These are phyloP conservation scores for Hymenoscyphus salicellus DNA, from an alignment of 2,329 filamentous ascomycete genomes.

Conservation along the genomic window DNA sequence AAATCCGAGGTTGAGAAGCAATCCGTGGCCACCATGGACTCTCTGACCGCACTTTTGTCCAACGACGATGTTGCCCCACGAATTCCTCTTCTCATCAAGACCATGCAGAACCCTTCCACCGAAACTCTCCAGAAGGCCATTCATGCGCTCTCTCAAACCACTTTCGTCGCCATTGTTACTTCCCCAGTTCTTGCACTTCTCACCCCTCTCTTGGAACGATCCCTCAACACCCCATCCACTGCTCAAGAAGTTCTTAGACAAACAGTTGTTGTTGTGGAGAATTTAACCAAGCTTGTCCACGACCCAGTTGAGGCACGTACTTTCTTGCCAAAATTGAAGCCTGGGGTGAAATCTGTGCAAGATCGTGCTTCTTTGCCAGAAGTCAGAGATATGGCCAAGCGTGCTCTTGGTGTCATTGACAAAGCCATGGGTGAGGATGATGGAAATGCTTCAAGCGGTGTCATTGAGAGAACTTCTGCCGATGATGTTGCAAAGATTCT, in stretches of 20 bases:
- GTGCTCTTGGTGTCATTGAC: slow-evolving; percentile 82
- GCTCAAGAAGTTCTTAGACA: slow-evolving; percentile 92
- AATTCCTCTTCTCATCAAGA: slow-evolving; percentile 87
- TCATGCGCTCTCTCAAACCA: slow-evolving; percentile 92
- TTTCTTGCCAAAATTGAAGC: slow-evolving; percentile 91
- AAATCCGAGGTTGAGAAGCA: slow-evolving; percentile 87
- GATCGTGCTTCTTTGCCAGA: slow-evolving; percentile 90
- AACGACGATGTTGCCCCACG: slow-evolving; percentile 95
- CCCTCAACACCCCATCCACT: slow-evolving; percentile 86
- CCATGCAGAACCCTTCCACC: slow-evolving; percentile 89
- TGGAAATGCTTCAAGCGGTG: slow-evolving; percentile 50
- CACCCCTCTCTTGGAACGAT: slow-evolving; percentile 90
- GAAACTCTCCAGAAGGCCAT: slow-evolving; percentile 93
- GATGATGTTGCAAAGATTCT: slow-evolving; percentile 74
- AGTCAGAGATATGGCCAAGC: slow-evolving; percentile 82
- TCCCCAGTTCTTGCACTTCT: slow-evolving; percentile 92
- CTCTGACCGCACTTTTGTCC: slow-evolving; percentile 81
- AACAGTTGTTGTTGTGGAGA: slow-evolving; percentile 95
- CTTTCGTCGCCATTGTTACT: slow-evolving; percentile 95
- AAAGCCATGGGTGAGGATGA: slow-evolving; percentile 82
- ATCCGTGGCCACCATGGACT: slow-evolving; percentile 87
- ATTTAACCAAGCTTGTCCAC: slow-evolving; percentile 96
- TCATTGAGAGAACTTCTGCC: slow-evolving; percentile 61
- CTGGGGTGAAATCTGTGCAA: slow-evolving; percentile 85
- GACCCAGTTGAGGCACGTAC: slow-evolving; percentile 90